Percentiles rank a stretch among this genome's conserved stretches.
phyloP scores from a whole-genome alignment of 768 basidiomycete species.

The Collybiopsis confluens region DNA sequence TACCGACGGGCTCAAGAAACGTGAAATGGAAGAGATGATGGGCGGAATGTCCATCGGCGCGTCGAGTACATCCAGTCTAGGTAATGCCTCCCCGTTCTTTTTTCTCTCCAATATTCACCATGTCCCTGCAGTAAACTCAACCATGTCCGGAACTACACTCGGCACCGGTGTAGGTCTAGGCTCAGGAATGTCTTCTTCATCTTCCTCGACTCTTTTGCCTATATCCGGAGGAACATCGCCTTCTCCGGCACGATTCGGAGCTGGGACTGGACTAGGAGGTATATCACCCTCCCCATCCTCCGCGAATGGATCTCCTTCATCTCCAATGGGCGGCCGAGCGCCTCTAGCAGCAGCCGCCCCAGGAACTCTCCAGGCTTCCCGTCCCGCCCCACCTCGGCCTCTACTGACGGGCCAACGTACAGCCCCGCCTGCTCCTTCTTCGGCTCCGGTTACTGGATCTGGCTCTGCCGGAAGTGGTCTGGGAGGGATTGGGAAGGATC shows the following conservation, averaged over 20 bases:
- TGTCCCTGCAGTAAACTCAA: not conserved
- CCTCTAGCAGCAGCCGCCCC: constrained; percentile 16
- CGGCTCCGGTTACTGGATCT: constrained; percentile 10
- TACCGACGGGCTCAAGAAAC: constrained; percentile 87
- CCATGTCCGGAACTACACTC: constrained; percentile 21
- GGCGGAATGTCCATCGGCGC: constrained; percentile 1
- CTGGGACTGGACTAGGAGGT: constrained; percentile 89
- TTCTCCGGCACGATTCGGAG: constrained; percentile 74
- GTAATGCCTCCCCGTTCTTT: too few species aligned
- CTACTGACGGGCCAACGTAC: constrained; percentile 51
- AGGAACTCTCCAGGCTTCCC: constrained; percentile 42
- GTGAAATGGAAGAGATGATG: constrained; percentile 71
- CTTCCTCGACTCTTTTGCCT: constrained; percentile 9
- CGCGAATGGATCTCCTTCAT: constrained; percentile 37
- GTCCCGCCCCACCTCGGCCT: constrained; percentile 70
- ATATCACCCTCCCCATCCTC: constrained; percentile 38
- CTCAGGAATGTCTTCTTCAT: constrained; percentile 21
- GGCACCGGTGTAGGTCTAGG: constrained; percentile 23
- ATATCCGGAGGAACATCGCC: not conserved
- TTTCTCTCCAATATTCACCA: too few species aligned
- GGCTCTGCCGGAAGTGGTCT: constrained; percentile 14
- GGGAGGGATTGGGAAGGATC: constrained; percentile 35
- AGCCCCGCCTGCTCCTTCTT: constrained; percentile 42
- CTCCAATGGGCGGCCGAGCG: constrained; percentile 56
- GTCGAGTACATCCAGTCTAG: constrained; percentile 7